Base-by-base conservation (phyloP, 805 yeast genomes). In the Yarrowia sp. region DNA sequence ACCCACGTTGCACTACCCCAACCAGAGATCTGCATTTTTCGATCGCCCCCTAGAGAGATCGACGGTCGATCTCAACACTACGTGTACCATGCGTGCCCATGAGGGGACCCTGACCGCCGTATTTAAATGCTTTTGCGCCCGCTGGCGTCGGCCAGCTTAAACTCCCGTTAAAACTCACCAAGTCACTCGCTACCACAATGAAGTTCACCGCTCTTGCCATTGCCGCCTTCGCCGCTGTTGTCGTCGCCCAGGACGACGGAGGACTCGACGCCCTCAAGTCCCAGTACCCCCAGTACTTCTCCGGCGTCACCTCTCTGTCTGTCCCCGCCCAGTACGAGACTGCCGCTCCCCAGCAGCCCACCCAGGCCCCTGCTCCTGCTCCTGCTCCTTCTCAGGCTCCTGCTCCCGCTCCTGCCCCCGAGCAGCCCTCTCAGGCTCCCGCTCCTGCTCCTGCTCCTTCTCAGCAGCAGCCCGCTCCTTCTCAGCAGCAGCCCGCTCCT, bases 161-260 rank as follows among this genome's bases (percentile, higher is more conserved):
- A 46, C 53, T 31, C 55, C 38, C 14, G 55, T 47, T 38, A 31
- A 31, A 31, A n/a, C 55, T 47, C 55, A 47, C 55, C 55, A 19
- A 47, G 55, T 47, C 55, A 47, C 38, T 47, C 55, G 55, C 38
- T 12, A 31, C 6, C 55, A 31, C 19, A 31, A 47, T 47, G 55
- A 47, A 47, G 55, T 47, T 47, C 55, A 47, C 55, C 55, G 55
- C 55, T n/a, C 38, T 47, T 32, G 55, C 55, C 55, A 47, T 47
- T 47, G 55, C 55, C 14, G 55, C 55, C 27, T 19, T 47, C 19
- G 55, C 55, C 27, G 55, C 55, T 13, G 38, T 47, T 21, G 55
- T 21, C 55, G 38, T 31, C 38, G 55, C 55, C n/a, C 55, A 47
- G 55, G 55, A 47, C 55, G 55, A 47, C 55, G 55, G 55, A 31